A percentile compares a stretch with the other conserved stretches of the same genome.
Conservation (phyloP, 306 rosid species). For the Canavalia ensiformis region DNA sequence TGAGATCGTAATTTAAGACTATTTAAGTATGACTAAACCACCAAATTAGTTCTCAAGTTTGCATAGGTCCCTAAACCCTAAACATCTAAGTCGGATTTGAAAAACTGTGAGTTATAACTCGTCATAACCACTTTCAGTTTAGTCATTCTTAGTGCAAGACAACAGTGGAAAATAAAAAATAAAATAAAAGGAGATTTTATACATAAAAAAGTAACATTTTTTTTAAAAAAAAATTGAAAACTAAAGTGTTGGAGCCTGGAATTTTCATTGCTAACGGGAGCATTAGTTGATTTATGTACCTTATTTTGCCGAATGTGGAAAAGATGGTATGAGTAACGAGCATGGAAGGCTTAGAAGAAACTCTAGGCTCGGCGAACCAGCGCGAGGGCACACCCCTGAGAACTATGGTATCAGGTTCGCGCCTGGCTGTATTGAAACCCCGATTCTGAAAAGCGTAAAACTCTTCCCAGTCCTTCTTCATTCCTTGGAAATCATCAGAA, state of each 20-base stretch:
- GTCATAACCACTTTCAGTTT: neutral
- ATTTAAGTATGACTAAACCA: neutral
- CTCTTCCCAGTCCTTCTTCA: constrained; percentile 81
- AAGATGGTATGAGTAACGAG: constrained; percentile 94
- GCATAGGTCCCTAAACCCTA: neutral
- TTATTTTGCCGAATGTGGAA: constrained; percentile 87
- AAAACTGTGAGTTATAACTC: no score
- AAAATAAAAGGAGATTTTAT: no score
- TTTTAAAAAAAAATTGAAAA: no score
- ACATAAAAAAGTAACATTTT: no score
- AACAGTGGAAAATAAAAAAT: no score
- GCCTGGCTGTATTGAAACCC: constrained; percentile 58
- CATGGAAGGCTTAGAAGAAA: constrained; percentile 96
- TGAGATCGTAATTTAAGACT: no score
- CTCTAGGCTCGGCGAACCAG: constrained; percentile 95
- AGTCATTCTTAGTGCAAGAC: neutral
- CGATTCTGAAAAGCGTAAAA: constrained; percentile 69
- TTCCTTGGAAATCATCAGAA: constrained; percentile 65
- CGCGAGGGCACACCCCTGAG: constrained; percentile 81
- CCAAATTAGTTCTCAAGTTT: neutral
- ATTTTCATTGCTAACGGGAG: no score
- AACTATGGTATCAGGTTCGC: constrained; percentile 76
- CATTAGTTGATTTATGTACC: constrained; percentile 46
- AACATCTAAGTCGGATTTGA: no score
- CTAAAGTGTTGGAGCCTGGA: no score